phyloP scores from a whole-genome alignment of 768 basidiomycete species.

The Trametes cingulata region DNA sequence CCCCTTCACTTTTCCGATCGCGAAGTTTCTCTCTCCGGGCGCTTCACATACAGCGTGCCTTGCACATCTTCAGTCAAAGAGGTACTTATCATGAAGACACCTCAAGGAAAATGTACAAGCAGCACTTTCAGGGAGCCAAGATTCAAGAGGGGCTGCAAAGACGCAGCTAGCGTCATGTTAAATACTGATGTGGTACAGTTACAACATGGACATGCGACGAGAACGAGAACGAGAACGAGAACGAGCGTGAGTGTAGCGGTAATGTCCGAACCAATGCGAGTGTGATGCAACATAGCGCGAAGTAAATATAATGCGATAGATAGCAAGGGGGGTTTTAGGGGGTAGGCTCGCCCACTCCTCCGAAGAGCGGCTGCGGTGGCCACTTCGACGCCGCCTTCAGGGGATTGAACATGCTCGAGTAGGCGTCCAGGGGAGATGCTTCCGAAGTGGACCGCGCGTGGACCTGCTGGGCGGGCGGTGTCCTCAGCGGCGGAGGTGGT shows the following conservation, averaged over 20 bases:
- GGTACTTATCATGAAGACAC: too few relatives aligned
- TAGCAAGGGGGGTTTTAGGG: background rate
- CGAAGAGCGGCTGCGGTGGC: conserved; percentile 17
- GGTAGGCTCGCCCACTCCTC: background rate
- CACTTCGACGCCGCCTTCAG: conserved; percentile 15
- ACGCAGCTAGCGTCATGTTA: background rate
- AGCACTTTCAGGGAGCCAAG: too few relatives aligned
- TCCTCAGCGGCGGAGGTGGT: conserved; percentile 4
- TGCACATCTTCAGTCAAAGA: background rate
- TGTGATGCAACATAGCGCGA: conserved; percentile 9
- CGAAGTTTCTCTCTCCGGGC: background rate
- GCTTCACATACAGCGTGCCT: background rate
- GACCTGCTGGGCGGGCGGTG: background rate
- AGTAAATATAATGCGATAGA: background rate
- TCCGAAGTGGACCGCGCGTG: conserved; percentile 10
- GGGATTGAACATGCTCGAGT: conserved; percentile 18
- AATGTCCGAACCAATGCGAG: background rate
- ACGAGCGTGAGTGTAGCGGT: too few relatives aligned
- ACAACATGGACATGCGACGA: conserved; percentile 4
- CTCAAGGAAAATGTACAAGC: too few relatives aligned
- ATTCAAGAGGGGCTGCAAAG: too few relatives aligned
- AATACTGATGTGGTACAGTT: conserved; percentile 6
- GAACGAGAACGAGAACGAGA: background rate
- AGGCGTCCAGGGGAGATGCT: conserved; percentile 11
- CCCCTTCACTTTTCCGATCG: conserved; percentile 4